These are phyloP conservation scores for Parmelia sp. DNA, from an alignment of 495 filamentous ascomycete species.

Conservation along the genomic window DNA sequence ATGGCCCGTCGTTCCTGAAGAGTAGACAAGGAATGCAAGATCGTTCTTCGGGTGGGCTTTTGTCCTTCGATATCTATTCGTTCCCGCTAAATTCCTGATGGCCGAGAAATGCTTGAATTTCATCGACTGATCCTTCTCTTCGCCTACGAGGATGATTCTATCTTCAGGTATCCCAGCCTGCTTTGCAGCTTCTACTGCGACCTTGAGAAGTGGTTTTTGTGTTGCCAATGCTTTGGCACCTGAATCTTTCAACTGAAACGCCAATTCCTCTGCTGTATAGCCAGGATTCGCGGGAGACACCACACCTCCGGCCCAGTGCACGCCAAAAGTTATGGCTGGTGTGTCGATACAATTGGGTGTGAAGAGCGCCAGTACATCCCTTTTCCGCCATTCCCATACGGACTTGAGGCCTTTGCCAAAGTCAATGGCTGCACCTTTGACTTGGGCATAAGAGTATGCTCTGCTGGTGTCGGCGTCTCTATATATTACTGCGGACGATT, in stretches of 20 bases:
- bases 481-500: constrained; percentile 59
- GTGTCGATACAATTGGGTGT: constrained; percentile 74
- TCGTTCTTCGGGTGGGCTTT: constrained; percentile 45
- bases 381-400: constrained; percentile 72
- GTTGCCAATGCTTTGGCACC: constrained; percentile 73
- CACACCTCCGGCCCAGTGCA: constrained; percentile 77
- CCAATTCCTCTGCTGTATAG: constrained; percentile 80
- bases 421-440: constrained; percentile 56
- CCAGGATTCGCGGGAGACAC: constrained; percentile 80
- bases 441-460: constrained; percentile 65
- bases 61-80: constrained; percentile 37
- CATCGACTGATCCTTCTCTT: constrained; percentile 53
- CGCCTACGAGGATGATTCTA: constrained; percentile 72
- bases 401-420: constrained; percentile 76
- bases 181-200: constrained; percentile 59
- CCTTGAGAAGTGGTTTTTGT: constrained; percentile 53
- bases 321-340: constrained; percentile 65
- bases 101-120: constrained; percentile 71
- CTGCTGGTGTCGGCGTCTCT: constrained; percentile 67
- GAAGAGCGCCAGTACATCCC: constrained; percentile 66
- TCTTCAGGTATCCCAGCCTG: constrained; percentile 57
- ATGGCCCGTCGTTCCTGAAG: constrained; percentile 81
- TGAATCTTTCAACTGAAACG: constrained; percentile 79
- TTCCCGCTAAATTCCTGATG: constrained; percentile 51
- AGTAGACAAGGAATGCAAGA: constrained; percentile 69